These are phyloP conservation scores for Diaporthe sp. DNA, from an alignment of 2,329 filamentous ascomycete species.

Conservation along the genomic window DNA sequence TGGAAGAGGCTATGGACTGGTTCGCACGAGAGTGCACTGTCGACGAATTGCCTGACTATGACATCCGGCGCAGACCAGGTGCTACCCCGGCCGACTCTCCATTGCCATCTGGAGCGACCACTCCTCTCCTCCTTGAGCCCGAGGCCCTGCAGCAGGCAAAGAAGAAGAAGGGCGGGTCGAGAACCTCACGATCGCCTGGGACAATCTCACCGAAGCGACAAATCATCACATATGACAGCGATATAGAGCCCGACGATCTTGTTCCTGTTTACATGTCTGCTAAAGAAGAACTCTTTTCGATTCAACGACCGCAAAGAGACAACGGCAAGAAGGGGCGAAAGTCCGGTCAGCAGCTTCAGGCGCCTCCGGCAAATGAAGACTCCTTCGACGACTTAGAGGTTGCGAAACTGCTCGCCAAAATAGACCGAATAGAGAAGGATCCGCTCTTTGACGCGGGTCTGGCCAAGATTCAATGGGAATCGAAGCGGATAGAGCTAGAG, in stretches of 20 bases:
- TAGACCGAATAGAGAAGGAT: conserved; percentile 82
- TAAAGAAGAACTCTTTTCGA: conserved; percentile 73
- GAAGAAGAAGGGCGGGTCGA: conserved; percentile 48
- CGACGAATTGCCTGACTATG: conserved; percentile 79
- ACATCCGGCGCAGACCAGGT: conserved; percentile 54
- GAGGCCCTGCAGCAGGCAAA: conserved; percentile 44
- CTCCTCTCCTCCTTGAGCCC: conserved; percentile 54
- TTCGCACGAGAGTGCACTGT: conserved; percentile 79
- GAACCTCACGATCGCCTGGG: conserved; percentile 43
- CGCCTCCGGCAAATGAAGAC: conserved; percentile 23
- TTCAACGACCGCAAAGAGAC: conserved; percentile 65
- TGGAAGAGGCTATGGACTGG: conserved; percentile 92
- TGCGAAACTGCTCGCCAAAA: conserved; percentile 76
- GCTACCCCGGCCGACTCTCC: conserved; percentile 60
- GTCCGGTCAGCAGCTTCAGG: conserved; percentile 39
- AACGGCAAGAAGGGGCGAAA: conserved; percentile 49
- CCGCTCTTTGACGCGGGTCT: conserved; percentile 76
- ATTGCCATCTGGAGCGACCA: conserved; percentile 59
- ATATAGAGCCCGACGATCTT: conserved; percentile 80
- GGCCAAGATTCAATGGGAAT: conserved; percentile 74
- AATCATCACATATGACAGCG: conserved; percentile 68
- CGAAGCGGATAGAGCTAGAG: conserved; percentile 67
- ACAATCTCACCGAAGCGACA: conserved; percentile 52
- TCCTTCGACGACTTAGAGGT: conserved; percentile 57
- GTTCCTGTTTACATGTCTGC: conserved; percentile 81